Percentiles rank a stretch among this genome's conserved stretches.
Evolutionary conservation across 164 flowering plant species (phyloP).

Genomic region (Chimonanthus salicifolius): DNA sequence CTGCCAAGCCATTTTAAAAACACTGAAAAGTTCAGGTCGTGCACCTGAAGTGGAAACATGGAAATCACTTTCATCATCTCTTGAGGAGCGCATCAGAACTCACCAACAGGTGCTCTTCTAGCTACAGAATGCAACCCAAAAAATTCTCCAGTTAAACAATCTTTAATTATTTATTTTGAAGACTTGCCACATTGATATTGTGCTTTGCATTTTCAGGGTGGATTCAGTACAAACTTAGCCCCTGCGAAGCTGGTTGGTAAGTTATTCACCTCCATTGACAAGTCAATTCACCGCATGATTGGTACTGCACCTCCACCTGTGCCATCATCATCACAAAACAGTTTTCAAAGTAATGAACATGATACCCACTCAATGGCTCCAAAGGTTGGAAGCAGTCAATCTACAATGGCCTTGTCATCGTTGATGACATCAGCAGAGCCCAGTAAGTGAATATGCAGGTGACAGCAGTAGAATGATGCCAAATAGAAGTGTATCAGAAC

Average conservation of each 20-base stretch:
- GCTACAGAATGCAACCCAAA: neutral
- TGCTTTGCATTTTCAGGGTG: constrained; percentile 52
- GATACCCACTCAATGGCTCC: constrained; percentile 32
- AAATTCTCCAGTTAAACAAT: neutral
- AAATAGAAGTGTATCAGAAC: constrained; percentile 91
- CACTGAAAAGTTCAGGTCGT: constrained; percentile 73
- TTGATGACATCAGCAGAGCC: constrained; percentile 79
- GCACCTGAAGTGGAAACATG: constrained; percentile 76
- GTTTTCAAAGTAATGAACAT: constrained; percentile 36
- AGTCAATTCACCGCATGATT: constrained; percentile 82
- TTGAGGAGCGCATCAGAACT: constrained; percentile 78
- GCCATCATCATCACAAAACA: constrained; percentile 36
- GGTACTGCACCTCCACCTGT: constrained; percentile 67
- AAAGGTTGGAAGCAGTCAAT: constrained; percentile 63
- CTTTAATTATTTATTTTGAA: neutral
- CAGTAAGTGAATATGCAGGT: constrained; percentile 58
- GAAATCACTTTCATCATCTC: constrained; percentile 60
- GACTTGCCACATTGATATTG: neutral
- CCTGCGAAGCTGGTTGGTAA: constrained; percentile 81
- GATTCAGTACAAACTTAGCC: constrained; percentile 73
- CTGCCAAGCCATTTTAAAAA: constrained; percentile 71
- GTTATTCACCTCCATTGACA: constrained; percentile 75
- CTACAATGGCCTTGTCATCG: constrained; percentile 75
- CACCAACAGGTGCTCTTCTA: constrained; percentile 73
- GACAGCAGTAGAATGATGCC: constrained; percentile 45